Evolutionary conservation across 345 rosid species (phyloP).

Genomic region (Clausena lansium): DNA sequence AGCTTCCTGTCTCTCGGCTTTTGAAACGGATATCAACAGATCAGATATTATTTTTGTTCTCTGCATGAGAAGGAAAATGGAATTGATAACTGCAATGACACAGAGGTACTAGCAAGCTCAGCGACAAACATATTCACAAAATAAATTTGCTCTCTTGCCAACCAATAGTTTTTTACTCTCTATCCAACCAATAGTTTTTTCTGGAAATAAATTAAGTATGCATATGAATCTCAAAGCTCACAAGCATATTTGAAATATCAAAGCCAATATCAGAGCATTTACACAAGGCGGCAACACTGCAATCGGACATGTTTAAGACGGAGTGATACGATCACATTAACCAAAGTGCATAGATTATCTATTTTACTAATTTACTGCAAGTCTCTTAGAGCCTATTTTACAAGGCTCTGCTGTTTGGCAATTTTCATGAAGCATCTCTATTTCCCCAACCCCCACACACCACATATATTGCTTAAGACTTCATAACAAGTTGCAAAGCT

Average conservation of each 20-base stretch:
- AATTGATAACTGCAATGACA: slow-evolving; percentile 1
- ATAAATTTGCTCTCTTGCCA: not conserved
- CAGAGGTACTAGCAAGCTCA: not conserved
- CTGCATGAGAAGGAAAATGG: slow-evolving; percentile 45
- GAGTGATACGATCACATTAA: not conserved
- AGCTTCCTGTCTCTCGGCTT: slow-evolving; percentile 97
- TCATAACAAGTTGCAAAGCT: not conserved
- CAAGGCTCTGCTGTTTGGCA: not conserved
- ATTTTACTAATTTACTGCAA: not conserved
- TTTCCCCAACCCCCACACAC: not conserved
- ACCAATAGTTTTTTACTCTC: too few relatives aligned
- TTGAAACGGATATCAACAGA: slow-evolving; percentile 91
- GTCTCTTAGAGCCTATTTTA: not conserved
- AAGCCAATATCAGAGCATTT: not conserved
- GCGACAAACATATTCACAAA: not conserved
- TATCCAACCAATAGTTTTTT: not conserved
- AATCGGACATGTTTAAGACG: not conserved
- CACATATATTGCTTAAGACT: not conserved
- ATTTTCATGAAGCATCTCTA: not conserved
- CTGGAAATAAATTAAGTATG: not conserved
- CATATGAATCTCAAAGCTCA: not conserved
- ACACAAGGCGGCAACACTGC: not conserved
- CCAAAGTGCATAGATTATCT: not conserved
- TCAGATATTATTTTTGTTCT: slow-evolving; percentile 88
- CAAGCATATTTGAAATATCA: not conserved